Evolutionary conservation across 495 filamentous ascomycete species (phyloP).

Genomic region (Trichoderma orchidacearum): DNA sequence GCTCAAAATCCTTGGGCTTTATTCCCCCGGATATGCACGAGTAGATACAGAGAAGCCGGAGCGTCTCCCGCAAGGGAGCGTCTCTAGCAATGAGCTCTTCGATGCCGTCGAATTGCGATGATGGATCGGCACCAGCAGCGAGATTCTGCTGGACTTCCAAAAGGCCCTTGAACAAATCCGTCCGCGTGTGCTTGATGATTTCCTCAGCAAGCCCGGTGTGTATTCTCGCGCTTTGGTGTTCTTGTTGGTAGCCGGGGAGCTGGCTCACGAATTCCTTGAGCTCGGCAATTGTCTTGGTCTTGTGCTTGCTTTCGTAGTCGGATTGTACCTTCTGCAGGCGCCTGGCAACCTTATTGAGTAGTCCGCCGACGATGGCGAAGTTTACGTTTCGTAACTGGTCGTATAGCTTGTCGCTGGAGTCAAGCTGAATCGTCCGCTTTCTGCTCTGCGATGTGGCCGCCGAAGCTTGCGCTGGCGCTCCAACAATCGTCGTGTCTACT

Average conservation of each 20-base stretch:
- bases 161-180: slow-evolving; percentile 74
- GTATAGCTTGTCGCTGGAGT: slow-evolving; percentile 81
- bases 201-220: slow-evolving; percentile 91
- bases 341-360: slow-evolving; percentile 82
- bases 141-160: slow-evolving; percentile 94
- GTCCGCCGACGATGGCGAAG: slow-evolving; percentile 80
- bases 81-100: slow-evolving; percentile 87
- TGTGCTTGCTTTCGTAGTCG: slow-evolving; percentile 82
- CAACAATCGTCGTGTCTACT: slow-evolving; percentile 84
- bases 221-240: slow-evolving; percentile 80
- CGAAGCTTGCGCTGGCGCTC: slow-evolving; percentile 43
- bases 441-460: slow-evolving; percentile 26
- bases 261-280: slow-evolving; percentile 86
- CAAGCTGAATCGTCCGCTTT: slow-evolving; percentile 83
- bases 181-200: slow-evolving; percentile 78
- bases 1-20: slow-evolving; percentile 73
- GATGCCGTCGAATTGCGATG: slow-evolving; percentile 75
- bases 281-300: slow-evolving; percentile 77
- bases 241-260: slow-evolving; percentile 80
- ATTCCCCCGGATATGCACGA: slow-evolving; percentile 83
- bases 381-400: slow-evolving; percentile 83
- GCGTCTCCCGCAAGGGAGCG: slow-evolving; percentile 59
- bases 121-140: slow-evolving; percentile 79
- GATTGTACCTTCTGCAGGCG: slow-evolving; percentile 49
- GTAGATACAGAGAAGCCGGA: slow-evolving; percentile 81